Evolutionary conservation across 73 alveolate genomes (phyloP), one percentile per base, ranked within the genome.

Genomic region (Breviolum minutum): DNA sequence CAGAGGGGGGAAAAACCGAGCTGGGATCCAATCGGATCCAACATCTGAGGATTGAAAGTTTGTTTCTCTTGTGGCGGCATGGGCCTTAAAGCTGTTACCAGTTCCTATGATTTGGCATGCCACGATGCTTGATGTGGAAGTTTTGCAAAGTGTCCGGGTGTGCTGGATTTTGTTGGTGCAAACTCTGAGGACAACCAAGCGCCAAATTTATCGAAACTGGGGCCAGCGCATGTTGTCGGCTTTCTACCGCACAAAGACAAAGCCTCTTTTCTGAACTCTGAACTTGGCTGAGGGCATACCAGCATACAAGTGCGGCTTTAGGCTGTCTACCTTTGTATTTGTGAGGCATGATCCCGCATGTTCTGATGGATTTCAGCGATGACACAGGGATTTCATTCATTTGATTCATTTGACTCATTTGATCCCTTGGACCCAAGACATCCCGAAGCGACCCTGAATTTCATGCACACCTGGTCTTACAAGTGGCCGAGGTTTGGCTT

Each of bases 151-250:
- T 13, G 61, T 16, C 32, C 32, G 40, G 81, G 81, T 71, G 26
- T 26, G 81, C 81, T 71, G 81, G 40, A 71, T 22, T 86, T 6
- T 27, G 19, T 40, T 40, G 5, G 54, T 40, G 54, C 54, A 40
- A 40, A 3, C 54, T 24, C 17, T 27, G 87, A 92, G 98, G 91
- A 61, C 98, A 13, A 68, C 98, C 68, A 93, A 93, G 61, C 63
- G 68, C 16, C 98, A 93, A 48, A 69, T 93, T 83, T 93, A 93
- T 63, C 74, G 98, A 20, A 93, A 93, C 69, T 93, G 98, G 98
- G 98, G 98, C 29, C 98, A 93, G 98, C 98, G 98, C 54, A 74
- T 93, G 92, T 16, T 93, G 98, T 74, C 70, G 7, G 98, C 98
- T 82, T 93, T 93, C 92, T 71, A 90, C n/a, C 96, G 96, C 14